Conservation (phyloP, 768 basidiomycete species). For the Suillus cothurnatus region DNA sequence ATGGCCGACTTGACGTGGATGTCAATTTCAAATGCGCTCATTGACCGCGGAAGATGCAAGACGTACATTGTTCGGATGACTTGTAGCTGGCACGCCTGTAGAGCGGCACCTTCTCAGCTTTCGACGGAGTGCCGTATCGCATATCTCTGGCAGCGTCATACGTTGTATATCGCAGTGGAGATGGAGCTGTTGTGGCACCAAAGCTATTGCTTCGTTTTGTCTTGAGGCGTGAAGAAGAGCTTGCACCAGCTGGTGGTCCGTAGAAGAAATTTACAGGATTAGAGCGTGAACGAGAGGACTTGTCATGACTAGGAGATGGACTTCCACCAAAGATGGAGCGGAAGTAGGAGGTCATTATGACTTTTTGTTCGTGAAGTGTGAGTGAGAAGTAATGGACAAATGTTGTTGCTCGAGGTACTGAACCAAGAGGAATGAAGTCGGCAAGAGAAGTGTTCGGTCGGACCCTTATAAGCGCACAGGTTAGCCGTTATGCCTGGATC, state of each 20-base stretch:
- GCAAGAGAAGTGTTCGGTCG: background rate
- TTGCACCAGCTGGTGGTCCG: conserved; percentile 16
- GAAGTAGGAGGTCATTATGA: conserved; percentile 51
- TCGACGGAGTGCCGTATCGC: conserved; percentile 33
- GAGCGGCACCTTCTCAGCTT: conserved; percentile 37
- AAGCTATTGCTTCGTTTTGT: conserved; percentile 44
- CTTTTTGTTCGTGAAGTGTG: conserved; percentile 22
- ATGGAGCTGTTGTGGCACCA: conserved; percentile 38
- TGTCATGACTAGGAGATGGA: conserved; percentile 31
- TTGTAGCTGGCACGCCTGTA: conserved; percentile 47
- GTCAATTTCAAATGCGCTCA: conserved; percentile 13
- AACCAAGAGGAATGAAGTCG: conserved; percentile 17
- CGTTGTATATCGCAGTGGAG: conserved; percentile 43
- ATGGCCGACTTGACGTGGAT: conserved; percentile 25
- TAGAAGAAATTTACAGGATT: conserved; percentile 45
- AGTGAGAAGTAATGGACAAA: conserved; percentile 3
- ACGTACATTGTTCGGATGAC: conserved; percentile 48
- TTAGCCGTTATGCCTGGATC: conserved; percentile 23
- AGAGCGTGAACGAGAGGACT: conserved; percentile 45
- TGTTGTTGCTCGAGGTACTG: conserved; percentile 20
- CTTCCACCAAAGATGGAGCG: conserved; percentile 47
- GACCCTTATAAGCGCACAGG: conserved; percentile 26
- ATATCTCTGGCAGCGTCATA: conserved; percentile 38
- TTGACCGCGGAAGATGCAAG: background rate
- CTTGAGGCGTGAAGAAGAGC: conserved; percentile 33